A percentile compares a stretch with the other conserved stretches of the same genome.
Evolutionary conservation across 169 alveolate genomes (phyloP).

Genomic region (Fabrea salina): DNA sequence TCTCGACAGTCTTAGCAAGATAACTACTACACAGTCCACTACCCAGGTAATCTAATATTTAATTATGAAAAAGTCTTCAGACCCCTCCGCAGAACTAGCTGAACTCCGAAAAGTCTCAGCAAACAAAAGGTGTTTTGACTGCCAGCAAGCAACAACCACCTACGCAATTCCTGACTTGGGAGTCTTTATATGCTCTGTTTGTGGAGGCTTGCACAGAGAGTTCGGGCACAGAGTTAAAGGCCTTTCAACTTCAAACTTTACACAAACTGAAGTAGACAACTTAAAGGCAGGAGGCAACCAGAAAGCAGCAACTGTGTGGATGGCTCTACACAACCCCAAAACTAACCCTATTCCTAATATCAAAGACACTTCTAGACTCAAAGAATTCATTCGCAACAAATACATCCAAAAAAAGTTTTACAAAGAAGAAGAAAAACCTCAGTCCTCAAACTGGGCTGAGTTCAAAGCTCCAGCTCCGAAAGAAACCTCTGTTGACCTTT

Average conservation of each 20-base stretch:
- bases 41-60: too few species aligned
- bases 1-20: too few species aligned
- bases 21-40: too few species aligned
- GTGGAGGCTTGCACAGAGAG: conserved; percentile 64
- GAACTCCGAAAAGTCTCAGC: too few species aligned
- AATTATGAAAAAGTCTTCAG: too few species aligned
- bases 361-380: conserved; percentile 16
- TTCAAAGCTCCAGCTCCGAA: too few species aligned
- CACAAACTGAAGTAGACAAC: conserved; percentile 50
- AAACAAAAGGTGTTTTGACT: too few species aligned
- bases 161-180: conserved; percentile 59
- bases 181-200: conserved; percentile 60
- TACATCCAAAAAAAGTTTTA: conserved; percentile 27
- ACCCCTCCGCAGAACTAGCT: too few species aligned
- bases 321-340: conserved; percentile 21
- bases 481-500: too few species aligned
- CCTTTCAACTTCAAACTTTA: conserved; percentile 50
- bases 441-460: too few species aligned
- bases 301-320: conserved; percentile 14
- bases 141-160: too few species aligned
- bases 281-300: conserved; percentile 45
- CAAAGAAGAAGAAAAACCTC: conserved; percentile 18
- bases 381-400: conserved; percentile 35
- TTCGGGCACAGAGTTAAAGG: conserved; percentile 69
- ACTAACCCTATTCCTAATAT: conserved; percentile 35